Base-by-base conservation (phyloP, 78 protist genomes). In the Guillardia theta region DNA sequence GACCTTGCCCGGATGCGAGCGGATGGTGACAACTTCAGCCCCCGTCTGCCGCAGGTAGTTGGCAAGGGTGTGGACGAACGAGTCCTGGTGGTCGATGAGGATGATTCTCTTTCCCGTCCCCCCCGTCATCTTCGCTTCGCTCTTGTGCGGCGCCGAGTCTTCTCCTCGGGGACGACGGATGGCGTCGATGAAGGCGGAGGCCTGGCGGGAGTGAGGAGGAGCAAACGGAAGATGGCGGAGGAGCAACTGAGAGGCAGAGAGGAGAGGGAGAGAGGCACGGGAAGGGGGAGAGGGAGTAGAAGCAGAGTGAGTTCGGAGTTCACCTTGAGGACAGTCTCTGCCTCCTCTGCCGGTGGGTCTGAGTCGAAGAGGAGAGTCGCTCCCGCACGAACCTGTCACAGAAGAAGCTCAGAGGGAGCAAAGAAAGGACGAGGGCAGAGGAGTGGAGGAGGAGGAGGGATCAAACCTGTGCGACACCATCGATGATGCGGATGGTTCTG, bases 361-460 rank as follows among this genome's bases (percentile, higher is more conserved):
- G 95, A 93, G 95, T 93, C 95, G 80, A 39, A 93, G 48, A 93
- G 92, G 18, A 93, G 77, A 48, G 95, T 93, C 46, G 95, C 95
- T 15, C 95, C 95, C 12, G 95, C 95, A 36, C 95, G 92, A 46
- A 93, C 93, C 83, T 93, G 92, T 50, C 19, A 39, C 43, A 33
- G 92, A 64, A 18, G 62, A 64, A 24, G 10, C 43, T 0, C 43
- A 6, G 47, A 37, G 88, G 33, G 88, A 37, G 88, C 18, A 33
- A 64, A 12, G 80, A 64, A 6, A 12, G 30, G 80, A 64, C 44
- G 80, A 64, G 6, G 80, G 30, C 18, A 64, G 80, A 12, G 6
- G 6, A 6, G 70, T 3, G 70, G 70, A 6, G 70, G 70, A 8
- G 70, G 1, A 30, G 70, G 27, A 30, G 27, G 6, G 70, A 6